These are phyloP conservation scores for Daedaleopsis nitida DNA, from an alignment of 768 basidiomycete genomes.

Conservation along the genomic window DNA sequence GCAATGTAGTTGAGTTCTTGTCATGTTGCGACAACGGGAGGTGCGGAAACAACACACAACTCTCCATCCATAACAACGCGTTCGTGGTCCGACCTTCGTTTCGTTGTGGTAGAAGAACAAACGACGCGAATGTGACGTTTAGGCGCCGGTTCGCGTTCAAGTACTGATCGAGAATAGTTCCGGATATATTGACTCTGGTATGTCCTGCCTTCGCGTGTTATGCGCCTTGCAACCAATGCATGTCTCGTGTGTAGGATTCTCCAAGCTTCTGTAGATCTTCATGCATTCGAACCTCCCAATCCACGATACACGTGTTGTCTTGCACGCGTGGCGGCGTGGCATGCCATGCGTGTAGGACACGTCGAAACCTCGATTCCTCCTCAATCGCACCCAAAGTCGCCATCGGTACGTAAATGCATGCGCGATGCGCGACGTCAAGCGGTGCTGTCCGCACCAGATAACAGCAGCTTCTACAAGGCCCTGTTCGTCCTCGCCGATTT, in stretches of 20 bases:
- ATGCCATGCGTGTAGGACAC: background rate
- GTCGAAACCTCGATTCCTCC: background rate
- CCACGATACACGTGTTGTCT: background rate
- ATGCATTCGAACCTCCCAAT: background rate
- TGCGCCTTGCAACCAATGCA: background rate
- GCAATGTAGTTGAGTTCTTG: no score
- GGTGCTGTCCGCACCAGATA: background rate
- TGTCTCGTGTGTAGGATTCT: background rate
- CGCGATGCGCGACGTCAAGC: background rate
- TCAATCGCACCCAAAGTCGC: background rate
- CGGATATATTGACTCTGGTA: background rate
- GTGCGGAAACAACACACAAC: no score
- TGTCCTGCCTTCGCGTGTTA: no score
- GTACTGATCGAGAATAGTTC: no score
- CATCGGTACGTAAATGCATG: background rate
- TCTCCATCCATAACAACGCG: no score
- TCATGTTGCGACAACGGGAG: no score
- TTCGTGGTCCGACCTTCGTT: no score
- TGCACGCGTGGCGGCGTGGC: background rate
- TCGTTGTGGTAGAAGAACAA: no score
- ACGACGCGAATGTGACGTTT: no score
- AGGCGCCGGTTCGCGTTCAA: no score
- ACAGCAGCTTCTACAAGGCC: background rate
- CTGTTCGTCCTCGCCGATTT: background rate
- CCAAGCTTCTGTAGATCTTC: background rate